Base-by-base conservation (phyloP, 2,329 filamentous ascomycete genomes). In the Byssochlamys sp. region DNA sequence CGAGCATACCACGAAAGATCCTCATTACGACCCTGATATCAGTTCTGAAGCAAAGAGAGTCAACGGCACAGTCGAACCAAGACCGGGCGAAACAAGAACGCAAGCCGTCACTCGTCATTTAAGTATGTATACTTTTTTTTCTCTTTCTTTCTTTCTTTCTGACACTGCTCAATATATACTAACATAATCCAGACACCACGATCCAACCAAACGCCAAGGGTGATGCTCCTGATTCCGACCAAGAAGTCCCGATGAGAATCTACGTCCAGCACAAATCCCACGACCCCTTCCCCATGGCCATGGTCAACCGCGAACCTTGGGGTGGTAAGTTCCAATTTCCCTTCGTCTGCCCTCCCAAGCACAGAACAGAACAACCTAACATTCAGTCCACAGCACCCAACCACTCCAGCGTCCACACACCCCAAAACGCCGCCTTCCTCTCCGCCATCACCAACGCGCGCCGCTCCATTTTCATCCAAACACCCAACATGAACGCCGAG, bases 381-480 rank as follows among this genome's bases (percentile, higher is more conserved):
- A 53, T 55, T 10, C 25, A 25, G 14, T 4, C 11, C 14, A 14
- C 54, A 74, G 75, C 79, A 0, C 79, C 84, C 1, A 87, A 83
- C 62, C 82, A 86, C 57, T 75, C 77, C 19, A 84, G 80, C 19
- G 74, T 84, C 2, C 76, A 80, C 53, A 85, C 84, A 2, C 89
- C 89, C 0, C 89, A 92, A 64, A 91, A 92, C 64, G 86, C 85
- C 54, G 86, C 85, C 0, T 91, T 86, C 81, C 73, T 91, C 0
- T 87, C 87, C 0, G 81, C 85, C 0, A 78, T 91, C 6, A 78
- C 84, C 1, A 81, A 90, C 63, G 87, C 88, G 0, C 71, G 77
- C 56, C 73, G 74, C 11, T 79, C 74, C 28, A 80, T 91, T n/a
- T 90, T 91, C 65, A 90, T 92, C 58, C 87, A 91, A 69, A 86